A percentile compares a stretch with the other conserved stretches of the same genome.
phyloP scores from a whole-genome alignment of 169 alveolate species.

The Cystoisospora suis region DNA sequence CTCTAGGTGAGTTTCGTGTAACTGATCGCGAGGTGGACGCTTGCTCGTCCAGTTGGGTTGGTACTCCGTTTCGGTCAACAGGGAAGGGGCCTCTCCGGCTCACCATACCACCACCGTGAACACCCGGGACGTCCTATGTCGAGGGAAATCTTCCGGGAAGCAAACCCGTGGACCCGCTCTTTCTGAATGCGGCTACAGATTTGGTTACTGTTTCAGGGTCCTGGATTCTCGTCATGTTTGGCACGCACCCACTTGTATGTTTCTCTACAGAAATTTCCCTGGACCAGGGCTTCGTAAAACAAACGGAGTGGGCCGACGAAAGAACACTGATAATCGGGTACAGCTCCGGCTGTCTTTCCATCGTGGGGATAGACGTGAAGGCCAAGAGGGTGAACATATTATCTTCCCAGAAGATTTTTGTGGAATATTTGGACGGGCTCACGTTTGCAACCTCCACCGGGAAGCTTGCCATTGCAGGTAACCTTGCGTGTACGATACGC shows the following conservation, averaged over 20 bases:
- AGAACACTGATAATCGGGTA: not conserved
- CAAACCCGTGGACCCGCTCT: too few species aligned
- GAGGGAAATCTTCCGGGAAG: too few species aligned
- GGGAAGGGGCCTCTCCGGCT: too few species aligned
- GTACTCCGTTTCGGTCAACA: too few species aligned
- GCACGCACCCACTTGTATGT: not conserved
- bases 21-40: too few species aligned
- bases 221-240: too few species aligned
- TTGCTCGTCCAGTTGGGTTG: too few species aligned
- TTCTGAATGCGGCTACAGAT: too few species aligned
- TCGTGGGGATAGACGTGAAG: not conserved
- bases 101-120: too few species aligned
- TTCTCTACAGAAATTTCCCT: not conserved
- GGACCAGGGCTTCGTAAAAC: not conserved
- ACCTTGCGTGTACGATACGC: too few species aligned
- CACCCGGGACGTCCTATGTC: too few species aligned
- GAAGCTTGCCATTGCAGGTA: conserved; percentile 10
- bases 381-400: not conserved
- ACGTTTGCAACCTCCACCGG: not conserved
- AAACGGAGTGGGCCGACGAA: conserved; percentile 20
- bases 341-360: not conserved
- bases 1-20: conserved; percentile 24
- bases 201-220: too few species aligned
- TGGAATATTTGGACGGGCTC: not conserved
- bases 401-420: not conserved